Evolutionary conservation across 164 flowering plant species (phyloP), one percentile per base, ranked within the genome.

Genomic region (Piper longum): DNA sequence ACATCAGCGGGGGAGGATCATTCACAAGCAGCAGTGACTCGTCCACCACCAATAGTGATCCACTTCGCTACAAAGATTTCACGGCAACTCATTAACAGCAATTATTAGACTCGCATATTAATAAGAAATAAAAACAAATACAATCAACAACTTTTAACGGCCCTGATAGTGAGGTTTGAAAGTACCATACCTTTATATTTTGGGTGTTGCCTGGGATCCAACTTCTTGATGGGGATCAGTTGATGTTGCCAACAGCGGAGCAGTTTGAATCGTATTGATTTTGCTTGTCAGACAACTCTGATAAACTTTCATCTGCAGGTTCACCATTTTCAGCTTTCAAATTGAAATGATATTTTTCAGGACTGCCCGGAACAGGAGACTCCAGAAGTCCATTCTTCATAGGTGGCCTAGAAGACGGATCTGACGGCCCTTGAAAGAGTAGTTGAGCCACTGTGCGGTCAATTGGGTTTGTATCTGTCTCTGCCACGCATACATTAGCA

Each of bases 381-480:
- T 79, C 81, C 18, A 80, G 79, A 44, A 9, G 48, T 62, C 59
- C 68, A 63, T 69, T 72, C 61, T 66, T 61, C 39, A 68, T 18
- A 12, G 36, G 61, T 62, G 64, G 78, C 62, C 76, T 78, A 60
- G 57, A 75, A 36, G 81, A 54, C 14, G 72, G 67, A 7, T 83
- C 86, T 57, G 73, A 41, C 54, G 85, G 87, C 72, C 81, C 73
- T 59, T 86, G 85, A 74, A 89, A 92, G 55, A 92, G 89, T 73
- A 92, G 73, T 75, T 86, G 93, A 56, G 95, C 95, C 51, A 92
- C 91, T 0, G 74, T 73, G 13, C 96, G 82, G 66, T 92, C 98
- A 68, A 86, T 81, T 8, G 87, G 85, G 66, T 92, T 92, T 41
- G 96, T 92, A 66, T 83, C 83, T 42, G 85, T 84, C 80, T 92